Conservation (phyloP, 2,329 filamentous ascomycete species). For the Colletotrichum chlorophyti region DNA sequence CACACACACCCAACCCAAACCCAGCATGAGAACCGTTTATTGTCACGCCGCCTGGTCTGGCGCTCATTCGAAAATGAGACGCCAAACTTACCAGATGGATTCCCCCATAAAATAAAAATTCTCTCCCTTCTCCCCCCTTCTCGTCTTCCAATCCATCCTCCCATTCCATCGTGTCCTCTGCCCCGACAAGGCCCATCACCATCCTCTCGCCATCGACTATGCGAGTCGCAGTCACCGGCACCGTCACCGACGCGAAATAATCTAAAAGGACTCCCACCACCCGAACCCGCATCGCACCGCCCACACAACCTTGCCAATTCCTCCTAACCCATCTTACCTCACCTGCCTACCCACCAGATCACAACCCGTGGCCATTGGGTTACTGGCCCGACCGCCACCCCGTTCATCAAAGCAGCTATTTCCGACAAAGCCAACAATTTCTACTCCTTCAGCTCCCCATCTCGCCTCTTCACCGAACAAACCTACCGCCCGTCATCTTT, state of each 20-base stretch:
- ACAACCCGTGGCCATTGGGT: slow-evolving; percentile 21
- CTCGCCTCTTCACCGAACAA: slow-evolving; percentile 9
- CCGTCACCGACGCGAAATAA: slow-evolving; percentile 27
- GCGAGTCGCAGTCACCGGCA: too few species aligned
- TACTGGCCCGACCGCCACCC: slow-evolving; percentile 28
- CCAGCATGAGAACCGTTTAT: slow-evolving; percentile 33
- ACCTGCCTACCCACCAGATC: slow-evolving; percentile 21
- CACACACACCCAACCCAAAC: too few species aligned
- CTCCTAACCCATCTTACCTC: slow-evolving; percentile 23
- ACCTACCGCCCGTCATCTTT: slow-evolving; percentile 9
- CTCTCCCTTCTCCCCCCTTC: slow-evolving; percentile 30
- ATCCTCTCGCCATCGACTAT: slow-evolving; percentile 25
- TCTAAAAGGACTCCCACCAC: too few species aligned
- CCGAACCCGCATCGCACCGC: background rate
- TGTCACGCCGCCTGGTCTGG: slow-evolving; percentile 32
- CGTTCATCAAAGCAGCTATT: slow-evolving; percentile 25
- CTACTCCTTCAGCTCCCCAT: slow-evolving; percentile 4
- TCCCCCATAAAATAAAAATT: slow-evolving; percentile 43
- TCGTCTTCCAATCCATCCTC: slow-evolving; percentile 30
- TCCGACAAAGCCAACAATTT: slow-evolving; percentile 24
- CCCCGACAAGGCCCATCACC: slow-evolving; percentile 19
- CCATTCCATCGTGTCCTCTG: slow-evolving; percentile 27
- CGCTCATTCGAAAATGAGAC: slow-evolving; percentile 40
- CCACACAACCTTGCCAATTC: background rate
- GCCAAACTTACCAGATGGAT: slow-evolving; percentile 43